These are phyloP conservation scores for Capronia epimyces DNA, from an alignment of 2,329 filamentous ascomycete species.

Conservation along the genomic window DNA sequence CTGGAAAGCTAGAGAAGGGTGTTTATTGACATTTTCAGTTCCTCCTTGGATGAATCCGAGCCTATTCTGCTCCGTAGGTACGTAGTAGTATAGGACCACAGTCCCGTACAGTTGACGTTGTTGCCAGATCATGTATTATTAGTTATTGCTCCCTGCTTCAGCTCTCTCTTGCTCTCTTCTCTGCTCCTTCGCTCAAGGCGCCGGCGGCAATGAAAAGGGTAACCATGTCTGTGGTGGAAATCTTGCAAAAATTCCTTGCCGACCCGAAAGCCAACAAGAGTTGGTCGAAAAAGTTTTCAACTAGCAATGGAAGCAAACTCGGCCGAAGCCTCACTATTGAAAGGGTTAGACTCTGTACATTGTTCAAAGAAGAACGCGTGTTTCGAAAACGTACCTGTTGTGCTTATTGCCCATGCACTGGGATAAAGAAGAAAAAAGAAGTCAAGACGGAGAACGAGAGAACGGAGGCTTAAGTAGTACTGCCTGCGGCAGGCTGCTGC, in stretches of 20 bases:
- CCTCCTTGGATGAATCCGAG: too few relatives aligned
- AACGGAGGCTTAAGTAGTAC: not conserved
- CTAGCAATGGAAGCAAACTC: constrained; percentile 1
- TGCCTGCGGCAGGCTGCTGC: not conserved
- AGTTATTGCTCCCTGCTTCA: too few relatives aligned
- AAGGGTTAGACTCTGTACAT: not conserved
- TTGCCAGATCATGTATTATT: too few relatives aligned
- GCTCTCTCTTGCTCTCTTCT: not conserved
- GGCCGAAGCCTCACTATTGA: not conserved
- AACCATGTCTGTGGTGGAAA: not conserved
- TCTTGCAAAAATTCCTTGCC: constrained; percentile 1
- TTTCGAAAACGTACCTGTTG: not conserved
- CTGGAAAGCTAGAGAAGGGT: too few relatives aligned
- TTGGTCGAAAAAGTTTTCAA: constrained; percentile 2
- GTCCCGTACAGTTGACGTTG: too few relatives aligned
- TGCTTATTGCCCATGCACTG: constrained; percentile 1
- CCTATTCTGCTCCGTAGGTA: too few relatives aligned
- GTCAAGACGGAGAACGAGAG: not conserved
- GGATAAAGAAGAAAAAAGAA: not conserved
- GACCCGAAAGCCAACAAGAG: constrained; percentile 1
- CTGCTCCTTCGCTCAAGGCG: not conserved
- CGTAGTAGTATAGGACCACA: too few relatives aligned
- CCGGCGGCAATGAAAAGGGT: not conserved
- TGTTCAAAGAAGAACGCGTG: not conserved
- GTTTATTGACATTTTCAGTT: too few relatives aligned